phyloP scores from a whole-genome alignment of 176 grass and related monocot species.

The Aegilops umbellulata region DNA sequence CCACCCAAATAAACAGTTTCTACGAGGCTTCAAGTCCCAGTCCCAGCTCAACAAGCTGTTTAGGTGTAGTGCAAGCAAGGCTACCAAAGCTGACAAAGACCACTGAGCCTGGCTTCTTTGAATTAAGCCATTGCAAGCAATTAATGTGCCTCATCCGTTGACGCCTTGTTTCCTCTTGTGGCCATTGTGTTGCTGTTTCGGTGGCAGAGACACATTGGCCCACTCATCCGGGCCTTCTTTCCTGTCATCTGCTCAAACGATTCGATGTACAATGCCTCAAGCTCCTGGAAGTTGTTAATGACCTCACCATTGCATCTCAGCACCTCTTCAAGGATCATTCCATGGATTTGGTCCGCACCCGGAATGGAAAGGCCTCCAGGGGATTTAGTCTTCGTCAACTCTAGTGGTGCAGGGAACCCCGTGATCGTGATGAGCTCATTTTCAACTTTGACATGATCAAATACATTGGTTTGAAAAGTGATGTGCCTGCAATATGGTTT shows the following conservation, averaged over 20 bases:
- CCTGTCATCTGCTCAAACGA: conserved; percentile 29
- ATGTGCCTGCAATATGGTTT: conserved; percentile 29
- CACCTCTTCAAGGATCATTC: conserved; percentile 30
- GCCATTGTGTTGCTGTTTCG: conserved; percentile 9
- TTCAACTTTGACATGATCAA: conserved; percentile 39
- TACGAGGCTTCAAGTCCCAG: conserved; percentile 57
- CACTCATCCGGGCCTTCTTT: conserved; percentile 52
- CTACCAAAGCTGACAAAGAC: conserved; percentile 79
- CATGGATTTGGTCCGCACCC: conserved; percentile 14
- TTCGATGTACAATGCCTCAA: conserved; percentile 47
- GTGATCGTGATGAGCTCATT: conserved; percentile 37
- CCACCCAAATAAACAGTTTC: conserved; percentile 59
- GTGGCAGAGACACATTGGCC: conserved; percentile 59
- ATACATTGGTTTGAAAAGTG: conserved; percentile 17
- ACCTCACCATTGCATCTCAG: conserved; percentile 36
- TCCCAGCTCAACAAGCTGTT: conserved; percentile 67
- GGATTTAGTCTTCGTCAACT: conserved; percentile 44
- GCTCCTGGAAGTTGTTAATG: conserved; percentile 62
- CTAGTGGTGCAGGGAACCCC: conserved; percentile 43
- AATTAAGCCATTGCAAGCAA: conserved; percentile 61
- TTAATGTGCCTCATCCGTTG: conserved; percentile 35
- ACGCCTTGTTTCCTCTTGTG: conserved; percentile 44
- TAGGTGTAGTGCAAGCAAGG: conserved; percentile 30
- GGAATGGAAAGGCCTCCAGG: not conserved
- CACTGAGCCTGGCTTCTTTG: conserved; percentile 43